Evolutionary conservation across 345 rosid genomes (phyloP).

Genomic region (Hibiscus tridactylites): DNA sequence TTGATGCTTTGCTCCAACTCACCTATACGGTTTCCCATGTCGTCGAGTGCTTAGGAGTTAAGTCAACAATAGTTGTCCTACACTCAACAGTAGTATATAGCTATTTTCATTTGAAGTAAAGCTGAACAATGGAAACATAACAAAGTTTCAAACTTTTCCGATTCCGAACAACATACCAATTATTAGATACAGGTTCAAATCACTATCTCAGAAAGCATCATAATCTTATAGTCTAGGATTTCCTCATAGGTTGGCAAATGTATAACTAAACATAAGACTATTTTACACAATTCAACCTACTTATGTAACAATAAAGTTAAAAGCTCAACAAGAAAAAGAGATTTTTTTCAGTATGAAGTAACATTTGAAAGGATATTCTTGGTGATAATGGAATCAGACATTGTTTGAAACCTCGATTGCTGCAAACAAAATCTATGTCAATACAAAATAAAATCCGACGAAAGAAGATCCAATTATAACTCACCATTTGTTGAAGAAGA

Average conservation of each 20-base stretch:
- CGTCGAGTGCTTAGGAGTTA: constrained; percentile 60
- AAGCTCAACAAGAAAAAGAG: background rate
- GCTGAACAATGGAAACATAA: background rate
- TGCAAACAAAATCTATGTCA: constrained; percentile 24
- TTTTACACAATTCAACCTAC: background rate
- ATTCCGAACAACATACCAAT: background rate
- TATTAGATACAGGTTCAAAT: background rate
- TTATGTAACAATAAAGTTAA: background rate
- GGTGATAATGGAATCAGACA: constrained; percentile 64
- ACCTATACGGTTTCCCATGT: constrained; percentile 62
- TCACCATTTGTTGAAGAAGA: constrained; percentile 71
- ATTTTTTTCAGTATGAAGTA: background rate
- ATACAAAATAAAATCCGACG: background rate
- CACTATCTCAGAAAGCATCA: background rate
- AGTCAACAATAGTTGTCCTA: constrained; percentile 19
- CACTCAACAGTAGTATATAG: background rate
- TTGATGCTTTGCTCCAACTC: constrained; percentile 69
- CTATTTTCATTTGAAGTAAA: background rate
- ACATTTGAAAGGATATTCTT: constrained; percentile 54
- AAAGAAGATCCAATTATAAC: constrained; percentile 20
- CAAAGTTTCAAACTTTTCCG: background rate
- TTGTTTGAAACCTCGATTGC: constrained; percentile 74
- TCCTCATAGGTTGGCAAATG: background rate
- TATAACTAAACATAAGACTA: background rate
- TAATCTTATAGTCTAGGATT: background rate